Base-by-base conservation (phyloP, 2,329 filamentous ascomycete genomes). In the Exophiala aquamarina region DNA sequence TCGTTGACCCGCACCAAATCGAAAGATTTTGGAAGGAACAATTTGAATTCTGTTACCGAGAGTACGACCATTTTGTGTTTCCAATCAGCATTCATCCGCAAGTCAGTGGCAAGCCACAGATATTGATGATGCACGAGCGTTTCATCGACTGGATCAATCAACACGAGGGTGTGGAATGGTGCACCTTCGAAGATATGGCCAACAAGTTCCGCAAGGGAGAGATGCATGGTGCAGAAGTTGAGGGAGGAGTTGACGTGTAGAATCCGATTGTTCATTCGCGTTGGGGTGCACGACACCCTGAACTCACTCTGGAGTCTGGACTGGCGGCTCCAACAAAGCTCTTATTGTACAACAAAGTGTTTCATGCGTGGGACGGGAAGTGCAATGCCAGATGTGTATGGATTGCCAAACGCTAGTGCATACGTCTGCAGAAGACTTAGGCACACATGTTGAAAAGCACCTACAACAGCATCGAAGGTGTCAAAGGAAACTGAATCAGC, bases 131-230 rank as follows among this genome's bases (percentile, higher is more conserved):
- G 70, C 72, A 74, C 59, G 71, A 74, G 61, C 55, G 67, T 36
- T 55, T 75, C 14, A 73, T 75, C 41, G 67, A 74, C 49, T 70
- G 70, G 59, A 65, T 75, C 42, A 73, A 72, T 56, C 56, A 55
- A 18, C 67, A 72, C 41, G 67, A 71, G 50, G 77, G 67, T 2
- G 66, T 72, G 6, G 67, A 70, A 54, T 71, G 67, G 67, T 63
- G 69, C 39, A 70, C 67, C 0, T 86, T 89, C 72, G 83, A 80
- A 59, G 75, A 86, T 61, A 87, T 89, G 69, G 50, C 46, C 26
- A 83, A 87, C 61, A 79, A 87, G 28, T 89, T 89, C 65, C 88
- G 87, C 70, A 74, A 54, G 76, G 68, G 49, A 17, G 41, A 41
- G 28, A 47, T 55, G 5, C 21, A 41, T 18, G 71, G 71, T 3